Evolutionary conservation across 225 moss, liverwort and hornwort species (phyloP), one percentile per base, ranked within the genome.

Genomic region (Sphagnum contortum): DNA sequence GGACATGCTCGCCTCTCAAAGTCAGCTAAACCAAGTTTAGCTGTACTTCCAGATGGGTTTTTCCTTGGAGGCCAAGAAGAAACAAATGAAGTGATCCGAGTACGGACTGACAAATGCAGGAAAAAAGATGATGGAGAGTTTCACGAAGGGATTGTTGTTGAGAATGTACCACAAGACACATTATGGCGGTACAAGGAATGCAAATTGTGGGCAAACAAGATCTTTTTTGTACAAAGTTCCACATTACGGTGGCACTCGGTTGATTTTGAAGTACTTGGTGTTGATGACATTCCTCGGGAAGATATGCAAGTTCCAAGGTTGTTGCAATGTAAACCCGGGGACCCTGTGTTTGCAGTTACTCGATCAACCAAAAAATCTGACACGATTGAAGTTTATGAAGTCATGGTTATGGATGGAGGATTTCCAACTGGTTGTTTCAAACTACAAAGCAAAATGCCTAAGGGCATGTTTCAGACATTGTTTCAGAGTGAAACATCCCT

Each of bases 61-160:
- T 83, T 80, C 62, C 83, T 83, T 5, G 83, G 80, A 47, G 80
- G 80, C 29, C 75, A 83, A 50, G 77, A 80, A 68, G 77, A 83
- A 70, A 77, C 62, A 49, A 80, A 83, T 49, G 72, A 75, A 66
- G 56, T 49, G 48, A 59, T 51, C 29, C 29, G 29, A 29, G 29
- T 29, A 29, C 29, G 29, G 29, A 52, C 52, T 5, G 52, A 52
- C 9, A 5, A 52, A 52, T 5, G 52, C 9, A 5, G 7, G 9
- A 9, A 52, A 52, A 52, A 52, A 5, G 52, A 52, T 5, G 52
- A 52, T 9, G 52, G 9, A 52, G 52, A 52, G 7, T 52, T 29
- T 29, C 29, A 29, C 0, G 9, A 9, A 5, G 52, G 52, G 52
- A 52, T 9, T 9, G 52, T 5, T 6, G 52, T 6, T 6, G 52